Base-by-base conservation (phyloP, 352 stramenopile species). In the Peronospora destructor region DNA sequence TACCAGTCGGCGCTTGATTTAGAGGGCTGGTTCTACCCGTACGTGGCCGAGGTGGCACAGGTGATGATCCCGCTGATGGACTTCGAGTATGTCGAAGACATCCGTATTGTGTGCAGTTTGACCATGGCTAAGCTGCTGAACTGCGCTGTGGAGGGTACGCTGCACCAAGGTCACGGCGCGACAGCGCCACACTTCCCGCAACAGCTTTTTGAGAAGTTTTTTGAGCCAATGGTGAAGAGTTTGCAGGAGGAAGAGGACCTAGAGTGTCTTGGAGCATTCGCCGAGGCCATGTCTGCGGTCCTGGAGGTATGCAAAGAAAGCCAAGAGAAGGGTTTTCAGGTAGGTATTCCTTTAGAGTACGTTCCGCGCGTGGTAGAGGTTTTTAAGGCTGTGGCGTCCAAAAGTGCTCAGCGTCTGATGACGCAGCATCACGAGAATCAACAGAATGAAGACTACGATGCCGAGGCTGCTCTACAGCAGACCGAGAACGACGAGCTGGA, bases 21-120 rank as follows among this genome's bases (percentile, higher is more conserved):
- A 13, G 58, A 91, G 52, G 83, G 83, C 12, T 75, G 68, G 36
- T 91, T 94, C 61, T 87, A 88, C 49, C 74, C 78, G 26, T 91
- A 91, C 73, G 64, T 94, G n/a, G 66, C 76, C 6, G 66, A 87
- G 37, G 79, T 88, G 5, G 72, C 82, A 8, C 58, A 82, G 46
- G 76, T 89, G 28, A 59, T 94, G 57, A 70, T 91, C 44, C 78
- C 83, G 49, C 56, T 94, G 36, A 66, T 94, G 39, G 67, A 64
- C 25, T 94, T 91, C 34, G 66, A 90, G 66, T 94, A 91, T 69
- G 74, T 94, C 35, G 80, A 91, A 33, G 80, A 90, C 47, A 77
- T 94, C 28, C 83, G 83, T 38, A 68, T 94, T 21, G 78, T 91
- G 41, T 87, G 74, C 52, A 73, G 66, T 21, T 65, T 94, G 53